Conservation (phyloP, 306 rosid genomes). For the Calophaca sinica region DNA sequence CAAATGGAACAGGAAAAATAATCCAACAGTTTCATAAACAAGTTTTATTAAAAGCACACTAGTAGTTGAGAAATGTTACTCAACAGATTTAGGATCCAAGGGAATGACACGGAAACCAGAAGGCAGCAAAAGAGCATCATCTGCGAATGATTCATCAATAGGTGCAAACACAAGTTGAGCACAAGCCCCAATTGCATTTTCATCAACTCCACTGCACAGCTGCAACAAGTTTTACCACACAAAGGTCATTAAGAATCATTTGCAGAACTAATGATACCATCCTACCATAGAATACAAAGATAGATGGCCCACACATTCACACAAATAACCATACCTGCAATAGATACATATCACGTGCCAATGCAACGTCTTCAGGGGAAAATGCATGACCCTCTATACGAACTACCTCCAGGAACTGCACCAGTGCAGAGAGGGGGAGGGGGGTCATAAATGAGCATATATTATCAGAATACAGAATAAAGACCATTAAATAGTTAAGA, state of each 20-base stretch:
- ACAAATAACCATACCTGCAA: slow-evolving; percentile 64
- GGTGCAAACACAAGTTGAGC: slow-evolving; percentile 99
- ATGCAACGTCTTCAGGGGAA: slow-evolving; percentile 84
- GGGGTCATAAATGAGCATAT: background rate
- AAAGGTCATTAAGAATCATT: background rate
- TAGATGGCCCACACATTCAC: background rate
- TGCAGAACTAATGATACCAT: background rate
- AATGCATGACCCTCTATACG: slow-evolving; percentile 97
- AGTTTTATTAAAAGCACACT: background rate
- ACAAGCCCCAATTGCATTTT: slow-evolving; percentile 84
- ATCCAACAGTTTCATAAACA: background rate
- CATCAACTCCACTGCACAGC: slow-evolving; percentile 95
- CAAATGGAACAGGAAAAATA: background rate
- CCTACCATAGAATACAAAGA: background rate
- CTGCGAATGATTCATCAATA: slow-evolving; percentile 94
- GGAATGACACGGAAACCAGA: slow-evolving; percentile 98
- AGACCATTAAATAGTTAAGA: background rate
- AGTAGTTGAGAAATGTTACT: slow-evolving; percentile 26
- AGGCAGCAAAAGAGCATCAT: slow-evolving; percentile 89
- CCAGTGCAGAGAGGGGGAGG: slow-evolving; percentile 14
- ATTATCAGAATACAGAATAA: background rate
- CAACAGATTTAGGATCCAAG: slow-evolving; percentile 84
- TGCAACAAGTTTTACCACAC: slow-evolving; percentile 45
- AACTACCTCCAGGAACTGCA: slow-evolving; percentile 93
- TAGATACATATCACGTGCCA: slow-evolving; percentile 91